A percentile compares a stretch with the other conserved stretches of the same genome.
Evolutionary conservation across 2,329 filamentous ascomycete genomes (phyloP).

Genomic region (Penicillium psychrosexuale): DNA sequence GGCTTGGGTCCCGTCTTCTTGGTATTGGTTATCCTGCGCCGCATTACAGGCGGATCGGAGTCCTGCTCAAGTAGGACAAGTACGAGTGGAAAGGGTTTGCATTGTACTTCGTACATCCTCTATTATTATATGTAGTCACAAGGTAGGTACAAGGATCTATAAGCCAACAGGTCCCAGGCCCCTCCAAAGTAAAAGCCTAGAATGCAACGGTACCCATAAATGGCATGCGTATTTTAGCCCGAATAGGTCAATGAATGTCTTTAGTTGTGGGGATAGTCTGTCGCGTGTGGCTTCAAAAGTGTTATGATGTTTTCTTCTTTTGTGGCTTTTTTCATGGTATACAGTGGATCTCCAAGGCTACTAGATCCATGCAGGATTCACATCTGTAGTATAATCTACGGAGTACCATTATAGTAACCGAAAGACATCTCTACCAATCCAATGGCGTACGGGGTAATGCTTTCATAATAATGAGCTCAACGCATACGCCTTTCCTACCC

Average conservation of each 20-base stretch:
- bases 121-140: no score
- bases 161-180: background rate
- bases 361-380: conserved; percentile 5
- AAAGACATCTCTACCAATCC: background rate
- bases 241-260: background rate
- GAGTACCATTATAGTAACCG: background rate
- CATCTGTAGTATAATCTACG: conserved; percentile 20
- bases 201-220: conserved; percentile 19
- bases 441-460: background rate
- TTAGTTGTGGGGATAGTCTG: background rate
- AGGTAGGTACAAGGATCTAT: background rate
- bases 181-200: background rate
- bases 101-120: background rate
- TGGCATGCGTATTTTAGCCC: background rate
- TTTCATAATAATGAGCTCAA: background rate
- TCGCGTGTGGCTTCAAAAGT: background rate
- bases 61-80: background rate
- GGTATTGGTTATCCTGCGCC: background rate
- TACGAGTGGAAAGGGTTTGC: background rate
- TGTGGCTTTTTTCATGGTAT: background rate
- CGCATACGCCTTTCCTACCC: background rate
- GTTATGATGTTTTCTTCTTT: background rate
- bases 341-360: background rate
- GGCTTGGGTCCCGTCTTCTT: background rate
- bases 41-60: background rate